Evolutionary conservation across 441 rosid genomes (phyloP).

Genomic region (Dalechampia spathulata): DNA sequence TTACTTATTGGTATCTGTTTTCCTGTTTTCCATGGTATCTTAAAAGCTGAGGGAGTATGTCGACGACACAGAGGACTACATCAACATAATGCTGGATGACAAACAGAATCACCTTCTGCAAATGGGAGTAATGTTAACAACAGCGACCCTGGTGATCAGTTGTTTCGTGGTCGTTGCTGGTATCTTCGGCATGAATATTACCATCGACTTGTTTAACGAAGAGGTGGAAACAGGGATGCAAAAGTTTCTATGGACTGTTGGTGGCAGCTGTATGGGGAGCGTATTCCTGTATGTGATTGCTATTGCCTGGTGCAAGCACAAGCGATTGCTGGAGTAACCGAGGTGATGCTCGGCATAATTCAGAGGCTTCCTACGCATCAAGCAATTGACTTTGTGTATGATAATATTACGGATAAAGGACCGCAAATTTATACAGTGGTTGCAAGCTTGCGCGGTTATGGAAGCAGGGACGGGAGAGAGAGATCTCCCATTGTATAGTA

Average conservation of each 20-base stretch:
- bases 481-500: background rate
- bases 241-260: constrained; percentile 57
- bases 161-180: constrained; percentile 56
- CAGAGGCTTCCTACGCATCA: too few species aligned
- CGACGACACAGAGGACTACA: constrained; percentile 85
- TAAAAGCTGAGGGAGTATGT: constrained; percentile 76
- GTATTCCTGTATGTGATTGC: constrained; percentile 57
- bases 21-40: too few species aligned
- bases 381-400: too few species aligned
- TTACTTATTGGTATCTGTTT: too few species aligned
- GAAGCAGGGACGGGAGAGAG: background rate
- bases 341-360: background rate
- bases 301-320: constrained; percentile 82
- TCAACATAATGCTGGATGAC: constrained; percentile 88
- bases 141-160: constrained; percentile 64
- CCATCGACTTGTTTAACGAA: constrained; percentile 36
- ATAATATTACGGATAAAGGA: background rate
- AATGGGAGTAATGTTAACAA: constrained; percentile 72
- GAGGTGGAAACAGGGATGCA: constrained; percentile 20
- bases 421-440: background rate
- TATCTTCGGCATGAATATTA: constrained; percentile 67
- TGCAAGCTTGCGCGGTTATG: background rate
- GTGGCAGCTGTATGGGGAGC: constrained; percentile 50
- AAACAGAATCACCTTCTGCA: constrained; percentile 82
- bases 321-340: constrained; percentile 51